These are phyloP conservation scores for Halenospora varia DNA, from an alignment of 495 filamentous ascomycete genomes.

Conservation along the genomic window DNA sequence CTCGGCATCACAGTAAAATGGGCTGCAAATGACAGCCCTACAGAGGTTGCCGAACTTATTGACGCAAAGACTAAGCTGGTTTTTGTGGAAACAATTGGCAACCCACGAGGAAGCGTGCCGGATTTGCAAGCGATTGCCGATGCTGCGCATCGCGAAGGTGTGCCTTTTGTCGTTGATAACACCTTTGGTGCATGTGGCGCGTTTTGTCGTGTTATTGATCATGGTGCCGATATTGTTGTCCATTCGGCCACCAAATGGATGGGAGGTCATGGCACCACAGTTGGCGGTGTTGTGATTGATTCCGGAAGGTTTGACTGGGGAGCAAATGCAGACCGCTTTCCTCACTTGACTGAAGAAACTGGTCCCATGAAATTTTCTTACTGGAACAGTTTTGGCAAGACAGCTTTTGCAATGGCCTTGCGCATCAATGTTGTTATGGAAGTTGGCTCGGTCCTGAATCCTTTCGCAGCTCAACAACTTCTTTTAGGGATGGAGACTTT, in stretches of 20 bases:
- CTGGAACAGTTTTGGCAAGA: conserved; percentile 89
- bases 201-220: conserved; percentile 83
- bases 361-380: too few species aligned
- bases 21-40: conserved; percentile 75
- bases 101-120: conserved; percentile 92
- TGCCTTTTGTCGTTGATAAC: conserved; percentile 91
- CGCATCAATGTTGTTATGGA: conserved; percentile 85
- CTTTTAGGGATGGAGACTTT: conserved; percentile 89
- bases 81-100: conserved; percentile 93
- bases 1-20: conserved; percentile 91
- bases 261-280: conserved; percentile 94
- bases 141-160: conserved; percentile 72
- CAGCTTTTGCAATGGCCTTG: conserved; percentile 78
- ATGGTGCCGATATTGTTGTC: conserved; percentile 92
- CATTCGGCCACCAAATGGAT: conserved; percentile 99
- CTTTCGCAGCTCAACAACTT: conserved; percentile 94
- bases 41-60: conserved; percentile 79
- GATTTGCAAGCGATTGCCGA: conserved; percentile 83
- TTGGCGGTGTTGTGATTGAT: conserved; percentile 87
- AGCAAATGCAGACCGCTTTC: conserved; percentile 80
- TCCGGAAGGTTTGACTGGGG: conserved; percentile 97
- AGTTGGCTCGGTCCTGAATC: conserved; percentile 78
- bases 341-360: conserved; percentile 92
- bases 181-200: conserved; percentile 97
- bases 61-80: conserved; percentile 97